Evolutionary conservation across 768 basidiomycete genomes (phyloP), one percentile per base, ranked within the genome.

Genomic region (Russula vinacea): DNA sequence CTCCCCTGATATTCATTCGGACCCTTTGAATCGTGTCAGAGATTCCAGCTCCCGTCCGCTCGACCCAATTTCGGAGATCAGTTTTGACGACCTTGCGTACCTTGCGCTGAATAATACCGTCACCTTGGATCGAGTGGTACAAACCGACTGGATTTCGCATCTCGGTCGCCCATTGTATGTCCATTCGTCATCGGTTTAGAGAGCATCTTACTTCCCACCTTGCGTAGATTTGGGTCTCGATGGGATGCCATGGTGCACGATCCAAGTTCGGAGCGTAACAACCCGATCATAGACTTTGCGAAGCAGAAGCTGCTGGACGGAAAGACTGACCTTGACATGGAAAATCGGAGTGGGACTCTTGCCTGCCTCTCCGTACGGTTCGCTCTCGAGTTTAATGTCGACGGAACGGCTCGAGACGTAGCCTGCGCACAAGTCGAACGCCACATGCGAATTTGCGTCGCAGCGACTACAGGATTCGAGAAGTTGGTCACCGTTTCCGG

Each of bases 101-200:
- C 10, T 1, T 22, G 44, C 44, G 44, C 44, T 10, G 19, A 17
- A 8, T 9, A 7, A 11, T n/a, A 19, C 7, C 3, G n/a, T n/a
- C 44, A 45, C 19, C 17, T n/a, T 45, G n/a, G 17, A 42, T 42
- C 40, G 17, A 17, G 19, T n/a, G 17, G 44, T 10, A 17, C 17
- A n/a, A 8, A 45, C 10, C 17, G 44, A 45, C 19, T n/a, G 44
- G 9, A 22, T 22, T 4, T 9, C 19, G 10, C 8, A 19, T 45
- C 44, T 45, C n/a, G 9, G 11, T 22, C 44, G 44, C 19, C 44
- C 19, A 7, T 4, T 45, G n/a, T 45, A 45, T 16, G 40, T 56
- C n/a, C 2, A 3, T 26, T 24, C 26, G 6, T 22, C 0, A n/a
- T 24, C 16, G 16, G 0, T 29, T 47, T 7, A 8, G 32, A 1